These are phyloP conservation scores for Penicillium decumbens DNA, from an alignment of 2,329 filamentous ascomycete genomes.

Conservation along the genomic window DNA sequence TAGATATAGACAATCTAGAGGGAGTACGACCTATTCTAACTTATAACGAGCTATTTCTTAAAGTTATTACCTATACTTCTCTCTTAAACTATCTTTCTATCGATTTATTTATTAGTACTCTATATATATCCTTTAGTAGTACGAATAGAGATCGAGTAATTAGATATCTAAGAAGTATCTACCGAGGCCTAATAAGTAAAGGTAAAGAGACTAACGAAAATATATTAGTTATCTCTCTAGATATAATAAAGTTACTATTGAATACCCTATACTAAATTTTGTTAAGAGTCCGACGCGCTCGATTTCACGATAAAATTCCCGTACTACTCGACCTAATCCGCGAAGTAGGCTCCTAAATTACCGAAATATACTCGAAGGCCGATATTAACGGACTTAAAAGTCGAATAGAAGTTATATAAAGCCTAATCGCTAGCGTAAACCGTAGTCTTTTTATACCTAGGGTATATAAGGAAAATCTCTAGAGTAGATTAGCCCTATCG, in stretches of 20 bases:
- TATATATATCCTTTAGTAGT: slow-evolving; percentile 8
- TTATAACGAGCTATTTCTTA: slow-evolving; percentile 6
- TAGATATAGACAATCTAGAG: neutral
- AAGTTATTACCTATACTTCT: slow-evolving; percentile 10
- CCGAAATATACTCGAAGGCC: neutral
- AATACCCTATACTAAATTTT: slow-evolving; percentile 9
- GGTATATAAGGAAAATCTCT: neutral
- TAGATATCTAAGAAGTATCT: slow-evolving; percentile 4
- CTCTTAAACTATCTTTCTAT: slow-evolving; percentile 10
- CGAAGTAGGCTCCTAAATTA: neutral
- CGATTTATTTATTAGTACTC: slow-evolving; percentile 10
- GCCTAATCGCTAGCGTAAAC: neutral
- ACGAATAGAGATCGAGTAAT: slow-evolving; percentile 14
- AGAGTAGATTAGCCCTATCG: neutral
- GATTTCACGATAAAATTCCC: slow-evolving; percentile 5
- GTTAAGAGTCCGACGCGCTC: slow-evolving; percentile 3
- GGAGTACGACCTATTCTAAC: neutral
- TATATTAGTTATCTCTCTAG: neutral
- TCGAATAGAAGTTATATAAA: slow-evolving; percentile 7
- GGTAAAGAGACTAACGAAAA: neutral
- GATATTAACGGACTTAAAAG: slow-evolving; percentile 6
- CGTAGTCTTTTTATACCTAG: neutral
- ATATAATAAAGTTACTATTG: slow-evolving; percentile 4
- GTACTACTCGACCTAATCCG: neutral
- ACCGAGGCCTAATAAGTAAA: neutral